Evolutionary conservation across 805 yeast genomes (phyloP), one percentile per base, ranked within the genome.

Genomic region (Scheffersomyces lignosus): DNA sequence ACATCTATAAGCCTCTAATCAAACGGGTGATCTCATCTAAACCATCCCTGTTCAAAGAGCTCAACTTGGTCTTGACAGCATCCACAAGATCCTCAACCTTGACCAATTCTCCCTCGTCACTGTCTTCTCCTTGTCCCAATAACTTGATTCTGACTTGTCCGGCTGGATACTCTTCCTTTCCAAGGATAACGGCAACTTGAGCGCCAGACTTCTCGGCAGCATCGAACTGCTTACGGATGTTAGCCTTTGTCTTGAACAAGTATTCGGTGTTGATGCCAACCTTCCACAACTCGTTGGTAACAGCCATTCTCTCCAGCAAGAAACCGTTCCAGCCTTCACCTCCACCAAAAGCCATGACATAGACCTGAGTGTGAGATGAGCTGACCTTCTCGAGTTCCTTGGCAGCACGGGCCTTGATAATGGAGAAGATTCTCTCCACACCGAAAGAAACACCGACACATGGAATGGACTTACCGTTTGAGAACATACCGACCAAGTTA

Each of bases 391-490:
- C 81, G 49, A 77, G 74, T 36, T 79, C 64, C 45, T 60, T 60
- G 20, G 78, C 77, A 29, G 77, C 73, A 59, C 95, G 78, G 34
- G 87, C 83, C 61, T 87, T 89, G 52, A 93, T 80, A 42, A 93
- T 67, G 6, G 98, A 88, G 61, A 93, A 93, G 45, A 93, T 66
- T 62, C 99, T 81, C 69, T 93, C 99, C 37, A 93, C 91, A 56
- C 99, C 99, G 54, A 93, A 93, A 2, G 99, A 93, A 37, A 91
- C 72, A 62, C 99, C 99, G 38, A 93, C 95, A 71, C 99, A 93
- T 18, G 99, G 99, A 56, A 93, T 89, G 15, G 90, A 83, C 65
- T 87, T 87, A 49, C 93, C 89, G 49, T 81, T 82, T 29, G 95
- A 81, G 61, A 93, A 93, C 99, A 93, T 93, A 50, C 96, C 96